Base-by-base conservation (phyloP, 331 rosid genomes). In the Quercus lobata region DNA sequence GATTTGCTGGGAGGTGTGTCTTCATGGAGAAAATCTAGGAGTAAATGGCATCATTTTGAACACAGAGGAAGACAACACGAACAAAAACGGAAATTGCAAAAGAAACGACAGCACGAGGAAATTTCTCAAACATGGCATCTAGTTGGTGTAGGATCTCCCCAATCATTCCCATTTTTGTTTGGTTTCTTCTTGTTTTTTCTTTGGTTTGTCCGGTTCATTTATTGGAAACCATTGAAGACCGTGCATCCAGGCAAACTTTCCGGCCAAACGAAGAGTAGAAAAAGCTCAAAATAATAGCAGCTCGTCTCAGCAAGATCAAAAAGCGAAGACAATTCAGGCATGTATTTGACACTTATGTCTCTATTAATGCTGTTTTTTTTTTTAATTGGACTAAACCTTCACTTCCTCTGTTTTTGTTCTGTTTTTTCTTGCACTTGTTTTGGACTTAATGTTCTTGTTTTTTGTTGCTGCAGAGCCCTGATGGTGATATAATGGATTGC, bases 401-500 rank as follows among this genome's bases (percentile, higher is more conserved):
- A 72, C 53, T 62, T 86, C 46, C 89, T 61, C 85, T 86, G 86
- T 84, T 84, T 55, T 49, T 61, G 21, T 6, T 44, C 21, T 41
- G 32, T 54, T 46, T 46, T 46, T 46, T 12, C 17, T 27, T 56
- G 27, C 52, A n/a, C 29, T 29, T 25, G 73, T 55, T 25, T 35
- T 77, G n/a, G 1, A 63, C 14, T 57, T 41, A 49, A 46, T 22
- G 16, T 75, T 41, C 68, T 14, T 15, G 11, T 12, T 30, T 54
- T 30, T 71, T 7, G 18, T 57, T 76, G 22, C 17, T 80, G 72
- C 81, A 96, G 99, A 91, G 99, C 84, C 93, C 97, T 27, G 99
- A 93, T 12, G 99, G 97, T 54, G 99, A 96, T 84, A 53, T 89
- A 22, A 91, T 96, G 81, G 98, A 96, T 27, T 93, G 99, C 71